Evolutionary conservation across 1,139 yeast species (phyloP).

Genomic region (Kodamaea alishanica): DNA sequence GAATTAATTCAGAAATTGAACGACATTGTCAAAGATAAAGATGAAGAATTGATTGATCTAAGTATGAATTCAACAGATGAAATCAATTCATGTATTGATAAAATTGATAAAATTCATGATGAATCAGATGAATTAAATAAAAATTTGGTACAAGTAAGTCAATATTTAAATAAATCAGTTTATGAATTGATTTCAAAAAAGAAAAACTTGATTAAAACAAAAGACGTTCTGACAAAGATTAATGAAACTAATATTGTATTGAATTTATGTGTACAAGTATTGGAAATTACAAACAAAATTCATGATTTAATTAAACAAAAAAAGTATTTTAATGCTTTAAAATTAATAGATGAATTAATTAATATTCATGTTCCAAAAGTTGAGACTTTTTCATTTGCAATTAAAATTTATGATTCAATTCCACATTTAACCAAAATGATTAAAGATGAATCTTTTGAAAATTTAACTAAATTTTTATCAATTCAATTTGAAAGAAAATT

Average conservation of each 20-base stretch:
- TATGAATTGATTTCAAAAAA: slow-evolving; percentile 58
- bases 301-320: slow-evolving; percentile 74
- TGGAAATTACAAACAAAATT: slow-evolving; percentile 82
- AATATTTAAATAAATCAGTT: slow-evolving; percentile 60
- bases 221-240: slow-evolving; percentile 57
- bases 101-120: slow-evolving; percentile 53
- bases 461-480: slow-evolving; percentile 70
- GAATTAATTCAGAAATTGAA: slow-evolving; percentile 56
- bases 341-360: slow-evolving; percentile 69
- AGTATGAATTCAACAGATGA: slow-evolving; percentile 63
- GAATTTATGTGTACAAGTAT: slow-evolving; percentile 70
- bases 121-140: slow-evolving; percentile 53
- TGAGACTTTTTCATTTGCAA: slow-evolving; percentile 72
- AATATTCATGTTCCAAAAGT: slow-evolving; percentile 67
- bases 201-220: slow-evolving; percentile 50
- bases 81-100: slow-evolving; percentile 49
- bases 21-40: slow-evolving; percentile 55
- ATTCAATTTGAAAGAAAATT: slow-evolving; percentile 60
- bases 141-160: slow-evolving; percentile 50
- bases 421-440: slow-evolving; percentile 76
- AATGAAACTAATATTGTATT: slow-evolving; percentile 60
- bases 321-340: slow-evolving; percentile 82
- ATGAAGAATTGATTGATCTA: slow-evolving; percentile 58
- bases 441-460: slow-evolving; percentile 72
- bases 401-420: slow-evolving; percentile 65